These are phyloP conservation scores for Arthroderma uncinatum DNA, from an alignment of 2,329 filamentous ascomycete genomes.

Conservation along the genomic window DNA sequence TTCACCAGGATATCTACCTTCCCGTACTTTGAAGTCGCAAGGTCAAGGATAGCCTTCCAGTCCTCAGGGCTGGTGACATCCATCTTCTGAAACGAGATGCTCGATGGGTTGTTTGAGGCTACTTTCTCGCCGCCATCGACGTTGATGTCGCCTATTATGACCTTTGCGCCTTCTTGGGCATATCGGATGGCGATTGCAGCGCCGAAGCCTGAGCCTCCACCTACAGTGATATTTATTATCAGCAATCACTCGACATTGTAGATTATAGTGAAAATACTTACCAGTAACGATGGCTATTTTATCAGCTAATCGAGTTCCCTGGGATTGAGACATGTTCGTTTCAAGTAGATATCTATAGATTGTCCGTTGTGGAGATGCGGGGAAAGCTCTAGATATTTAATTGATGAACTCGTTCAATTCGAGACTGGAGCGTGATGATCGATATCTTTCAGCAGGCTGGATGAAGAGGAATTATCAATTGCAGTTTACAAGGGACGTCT, in stretches of 20 bases:
- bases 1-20: constrained; percentile 38
- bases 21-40: constrained; percentile 24
- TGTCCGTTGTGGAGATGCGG: neutral
- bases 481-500: neutral
- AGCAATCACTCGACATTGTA: too few relatives aligned
- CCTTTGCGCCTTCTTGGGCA: constrained; percentile 32
- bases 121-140: constrained; percentile 24
- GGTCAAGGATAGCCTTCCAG: constrained; percentile 25
- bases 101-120: constrained; percentile 21
- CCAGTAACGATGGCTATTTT: constrained; percentile 39
- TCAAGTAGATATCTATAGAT: neutral
- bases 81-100: constrained; percentile 25
- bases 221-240: constrained; percentile 16
- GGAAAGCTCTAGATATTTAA: neutral
- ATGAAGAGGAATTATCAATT: too few relatives aligned
- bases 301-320: constrained; percentile 28
- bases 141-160: constrained; percentile 35
- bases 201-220: constrained; percentile 35
- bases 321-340: constrained; percentile 7
- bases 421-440: too few relatives aligned
- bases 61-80: constrained; percentile 27
- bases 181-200: constrained; percentile 33
- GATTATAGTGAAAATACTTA: constrained; percentile 13
- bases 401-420: neutral
- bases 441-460: too few relatives aligned